These are phyloP conservation scores for Dendrobium catenatum DNA, from an alignment of 106 monocot genomes.

Conservation along the genomic window DNA sequence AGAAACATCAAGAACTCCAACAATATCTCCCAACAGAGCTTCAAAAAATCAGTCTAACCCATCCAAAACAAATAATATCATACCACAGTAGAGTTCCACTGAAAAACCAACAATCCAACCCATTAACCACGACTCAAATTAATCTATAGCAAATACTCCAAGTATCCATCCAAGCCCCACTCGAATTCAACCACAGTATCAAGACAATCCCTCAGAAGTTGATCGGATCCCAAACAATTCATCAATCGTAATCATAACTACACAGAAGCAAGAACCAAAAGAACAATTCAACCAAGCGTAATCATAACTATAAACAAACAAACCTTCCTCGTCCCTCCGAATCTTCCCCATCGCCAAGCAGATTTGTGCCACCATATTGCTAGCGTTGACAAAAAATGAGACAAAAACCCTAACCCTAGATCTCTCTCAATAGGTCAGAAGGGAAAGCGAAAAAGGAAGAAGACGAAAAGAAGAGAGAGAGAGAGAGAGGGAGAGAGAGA, in stretches of 20 bases:
- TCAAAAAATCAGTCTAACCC: not conserved
- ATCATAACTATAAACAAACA: not conserved
- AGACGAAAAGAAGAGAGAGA: not conserved
- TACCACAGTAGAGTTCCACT: not conserved
- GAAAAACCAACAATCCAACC: too few species aligned
- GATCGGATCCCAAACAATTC: not conserved
- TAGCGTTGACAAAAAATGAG: not conserved
- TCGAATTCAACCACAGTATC: not conserved
- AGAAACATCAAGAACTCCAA: not conserved
- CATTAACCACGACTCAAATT: too few species aligned
- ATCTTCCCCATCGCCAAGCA: not conserved
- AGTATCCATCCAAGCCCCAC: not conserved
- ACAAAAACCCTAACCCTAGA: not conserved
- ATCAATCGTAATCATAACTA: not conserved
- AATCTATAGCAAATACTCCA: not conserved
- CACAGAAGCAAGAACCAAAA: not conserved
- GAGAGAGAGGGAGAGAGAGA: not conserved
- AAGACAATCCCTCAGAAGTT: not conserved
- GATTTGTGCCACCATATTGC: conserved; percentile 1
- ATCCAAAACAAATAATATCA: not conserved
- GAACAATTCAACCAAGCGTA: not conserved
- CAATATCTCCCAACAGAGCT: too few species aligned
- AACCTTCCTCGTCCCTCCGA: conserved; percentile 1
- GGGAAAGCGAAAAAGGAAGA: not conserved
- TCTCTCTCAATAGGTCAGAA: not conserved